Evolutionary conservation across 495 filamentous ascomycete genomes (phyloP).

Genomic region (Aspergillus ellipticus): DNA sequence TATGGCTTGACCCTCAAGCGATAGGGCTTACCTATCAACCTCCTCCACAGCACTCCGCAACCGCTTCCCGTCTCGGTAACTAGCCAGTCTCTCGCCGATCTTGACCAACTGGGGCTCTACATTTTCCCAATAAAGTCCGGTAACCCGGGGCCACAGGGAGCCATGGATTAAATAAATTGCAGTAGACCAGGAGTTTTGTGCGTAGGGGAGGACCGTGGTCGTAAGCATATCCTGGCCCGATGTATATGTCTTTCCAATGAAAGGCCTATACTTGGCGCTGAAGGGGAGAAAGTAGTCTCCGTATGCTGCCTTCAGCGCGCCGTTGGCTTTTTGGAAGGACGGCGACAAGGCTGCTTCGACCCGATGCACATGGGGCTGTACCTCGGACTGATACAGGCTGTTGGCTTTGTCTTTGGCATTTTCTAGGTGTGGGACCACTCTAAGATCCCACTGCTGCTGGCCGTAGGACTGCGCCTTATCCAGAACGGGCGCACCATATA

Average conservation of each 20-base stretch:
- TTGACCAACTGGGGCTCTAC: slow-evolving; percentile 93
- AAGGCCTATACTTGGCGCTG: slow-evolving; percentile 68
- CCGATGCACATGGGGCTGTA: slow-evolving; percentile 72
- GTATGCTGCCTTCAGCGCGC: slow-evolving; percentile 61
- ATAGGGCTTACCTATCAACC: slow-evolving; percentile 41
- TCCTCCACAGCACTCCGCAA: slow-evolving; percentile 56
- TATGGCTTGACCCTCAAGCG: not conserved
- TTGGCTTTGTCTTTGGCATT: slow-evolving; percentile 55
- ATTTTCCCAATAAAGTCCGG: slow-evolving; percentile 78
- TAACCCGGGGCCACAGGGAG: slow-evolving; percentile 73
- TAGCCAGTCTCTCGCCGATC: slow-evolving; percentile 84
- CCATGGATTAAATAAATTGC: slow-evolving; percentile 64
- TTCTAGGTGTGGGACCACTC: slow-evolving; percentile 68
- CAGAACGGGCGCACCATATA: slow-evolving; percentile 75
- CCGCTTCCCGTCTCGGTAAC: slow-evolving; percentile 68
- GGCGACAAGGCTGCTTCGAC: slow-evolving; percentile 55
- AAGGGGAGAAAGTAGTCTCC: slow-evolving; percentile 70
- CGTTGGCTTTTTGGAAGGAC: slow-evolving; percentile 64
- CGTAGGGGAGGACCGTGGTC: slow-evolving; percentile 69
- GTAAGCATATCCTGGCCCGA: slow-evolving; percentile 62
- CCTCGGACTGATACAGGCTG: slow-evolving; percentile 60
- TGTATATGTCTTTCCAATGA: slow-evolving; percentile 65
- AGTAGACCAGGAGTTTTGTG: slow-evolving; percentile 63
- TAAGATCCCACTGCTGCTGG: slow-evolving; percentile 71
- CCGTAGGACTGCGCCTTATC: slow-evolving; percentile 60